Percentiles rank a stretch among this genome's conserved stretches.
Evolutionary conservation across 345 rosid species (phyloP).

Genomic region (Gossypium bickii): DNA sequence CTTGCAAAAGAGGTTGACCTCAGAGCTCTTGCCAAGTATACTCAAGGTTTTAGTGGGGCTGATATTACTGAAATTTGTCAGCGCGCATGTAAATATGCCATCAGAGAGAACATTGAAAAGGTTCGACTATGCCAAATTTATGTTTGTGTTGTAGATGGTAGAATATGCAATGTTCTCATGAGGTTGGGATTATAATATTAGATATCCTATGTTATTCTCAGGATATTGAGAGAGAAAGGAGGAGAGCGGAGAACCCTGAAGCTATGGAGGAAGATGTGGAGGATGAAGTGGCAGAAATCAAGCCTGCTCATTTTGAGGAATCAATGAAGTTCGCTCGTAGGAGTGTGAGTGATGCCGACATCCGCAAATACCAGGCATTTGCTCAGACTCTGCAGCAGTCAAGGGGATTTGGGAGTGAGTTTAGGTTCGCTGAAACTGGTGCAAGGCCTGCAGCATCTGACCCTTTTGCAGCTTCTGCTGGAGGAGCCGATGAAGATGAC

Average conservation of each 20-base stretch:
- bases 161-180: neutral
- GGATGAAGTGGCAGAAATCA: slow-evolving; percentile 54
- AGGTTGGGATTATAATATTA: neutral
- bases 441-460: slow-evolving; percentile 43
- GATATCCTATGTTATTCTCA: slow-evolving; percentile 18
- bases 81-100: slow-evolving; percentile 89
- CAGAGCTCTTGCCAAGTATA: slow-evolving; percentile 80
- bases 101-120: slow-evolving; percentile 90
- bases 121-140: slow-evolving; percentile 27
- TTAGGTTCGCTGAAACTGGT: slow-evolving; percentile 58
- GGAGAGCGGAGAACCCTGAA: slow-evolving; percentile 75
- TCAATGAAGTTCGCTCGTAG: slow-evolving; percentile 11
- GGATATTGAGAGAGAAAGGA: slow-evolving; percentile 93
- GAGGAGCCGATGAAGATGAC: slow-evolving; percentile 71
- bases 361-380: slow-evolving; percentile 90
- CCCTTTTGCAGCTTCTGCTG: slow-evolving; percentile 72
- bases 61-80: slow-evolving; percentile 97
- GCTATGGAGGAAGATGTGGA: slow-evolving; percentile 91
- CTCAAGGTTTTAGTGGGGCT: slow-evolving; percentile 95
- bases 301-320: slow-evolving; percentile 15
- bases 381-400: slow-evolving; percentile 96
- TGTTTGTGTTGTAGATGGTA: too few species aligned
- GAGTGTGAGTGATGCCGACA: slow-evolving; percentile 34
- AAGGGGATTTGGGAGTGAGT: slow-evolving; percentile 78
- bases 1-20: slow-evolving; percentile 82